These are phyloP conservation scores for Rossbeevera mucosa DNA, from an alignment of 768 basidiomycete species.

Conservation along the genomic window DNA sequence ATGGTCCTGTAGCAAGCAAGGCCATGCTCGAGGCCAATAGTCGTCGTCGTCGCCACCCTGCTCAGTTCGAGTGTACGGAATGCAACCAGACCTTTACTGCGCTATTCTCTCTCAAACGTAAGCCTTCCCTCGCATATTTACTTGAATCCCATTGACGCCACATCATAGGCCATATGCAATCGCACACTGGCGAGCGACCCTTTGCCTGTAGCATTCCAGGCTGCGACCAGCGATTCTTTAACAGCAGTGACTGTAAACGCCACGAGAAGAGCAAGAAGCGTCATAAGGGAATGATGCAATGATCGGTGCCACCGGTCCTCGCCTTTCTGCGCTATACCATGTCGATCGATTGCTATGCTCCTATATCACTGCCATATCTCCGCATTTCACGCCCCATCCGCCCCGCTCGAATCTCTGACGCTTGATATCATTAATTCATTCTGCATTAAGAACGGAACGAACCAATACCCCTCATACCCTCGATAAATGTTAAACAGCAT, in stretches of 20 bases:
- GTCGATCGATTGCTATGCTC: conserved; percentile 21
- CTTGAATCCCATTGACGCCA: conserved; percentile 4
- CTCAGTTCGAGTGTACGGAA: conserved; percentile 14
- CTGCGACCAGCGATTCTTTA: conserved; percentile 27
- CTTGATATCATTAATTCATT: conserved; percentile 1
- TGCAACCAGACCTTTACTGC: conserved; percentile 29
- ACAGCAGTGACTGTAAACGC: conserved; percentile 32
- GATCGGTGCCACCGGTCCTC: conserved; percentile 10
- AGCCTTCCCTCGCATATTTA: conserved; percentile 2
- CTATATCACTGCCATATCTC: conserved; percentile 5
- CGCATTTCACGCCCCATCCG: conserved; percentile 8
- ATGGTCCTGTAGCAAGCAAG: conserved; percentile 26
- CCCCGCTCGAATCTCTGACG: neutral
- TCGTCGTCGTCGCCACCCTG: conserved; percentile 28
- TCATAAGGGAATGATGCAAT: conserved; percentile 19
- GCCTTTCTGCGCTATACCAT: conserved; percentile 6
- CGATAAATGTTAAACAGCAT: conserved; percentile 11
- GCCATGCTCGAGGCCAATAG: conserved; percentile 32
- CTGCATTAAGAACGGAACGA: conserved; percentile 8
- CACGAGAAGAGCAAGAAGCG: conserved; percentile 33
- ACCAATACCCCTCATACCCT: conserved; percentile 26
- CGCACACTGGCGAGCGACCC: conserved; percentile 26
- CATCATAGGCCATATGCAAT: conserved; percentile 26
- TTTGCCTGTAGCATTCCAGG: conserved; percentile 24
- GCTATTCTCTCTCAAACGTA: conserved; percentile 30